Evolutionary conservation across 176 grass and related monocot species (phyloP).

Genomic region (Poa pratensis): DNA sequence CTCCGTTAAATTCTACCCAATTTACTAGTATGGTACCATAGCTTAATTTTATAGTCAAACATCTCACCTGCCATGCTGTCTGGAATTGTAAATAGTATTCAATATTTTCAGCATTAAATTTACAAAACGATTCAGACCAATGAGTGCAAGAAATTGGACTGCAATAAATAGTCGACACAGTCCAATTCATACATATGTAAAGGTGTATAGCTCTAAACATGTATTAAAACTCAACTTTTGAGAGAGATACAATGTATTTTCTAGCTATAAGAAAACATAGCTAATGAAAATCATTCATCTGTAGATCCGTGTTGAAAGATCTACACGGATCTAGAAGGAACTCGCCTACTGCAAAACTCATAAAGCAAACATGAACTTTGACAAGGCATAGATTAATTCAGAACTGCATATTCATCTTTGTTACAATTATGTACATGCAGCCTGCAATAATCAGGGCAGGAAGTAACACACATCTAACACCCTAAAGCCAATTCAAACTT

Average conservation of each 20-base stretch:
- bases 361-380: not conserved
- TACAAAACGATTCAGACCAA: not conserved
- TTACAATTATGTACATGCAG: constrained; percentile 3
- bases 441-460: not conserved
- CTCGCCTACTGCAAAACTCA: not conserved
- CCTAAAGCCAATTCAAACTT: not conserved
- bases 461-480: not conserved
- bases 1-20: constrained; percentile 11
- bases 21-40: not conserved
- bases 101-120: not conserved
- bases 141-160: constrained; percentile 23
- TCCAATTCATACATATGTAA: not conserved
- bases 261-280: not conserved
- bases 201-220: not conserved
- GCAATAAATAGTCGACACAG: not conserved
- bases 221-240: not conserved
- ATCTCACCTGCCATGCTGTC: constrained; percentile 8
- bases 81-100: not conserved
- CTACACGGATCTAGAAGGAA: not conserved
- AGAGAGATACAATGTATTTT: not conserved
- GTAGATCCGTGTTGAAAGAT: not conserved
- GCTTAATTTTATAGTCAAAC: not conserved
- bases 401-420: constrained; percentile 7
- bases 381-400: not conserved
- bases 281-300: constrained; percentile 1